A percentile compares a stretch with the other conserved stretches of the same genome.
Evolutionary conservation across 495 filamentous ascomycete species (phyloP).

Genomic region (Xeromyces bisporus): DNA sequence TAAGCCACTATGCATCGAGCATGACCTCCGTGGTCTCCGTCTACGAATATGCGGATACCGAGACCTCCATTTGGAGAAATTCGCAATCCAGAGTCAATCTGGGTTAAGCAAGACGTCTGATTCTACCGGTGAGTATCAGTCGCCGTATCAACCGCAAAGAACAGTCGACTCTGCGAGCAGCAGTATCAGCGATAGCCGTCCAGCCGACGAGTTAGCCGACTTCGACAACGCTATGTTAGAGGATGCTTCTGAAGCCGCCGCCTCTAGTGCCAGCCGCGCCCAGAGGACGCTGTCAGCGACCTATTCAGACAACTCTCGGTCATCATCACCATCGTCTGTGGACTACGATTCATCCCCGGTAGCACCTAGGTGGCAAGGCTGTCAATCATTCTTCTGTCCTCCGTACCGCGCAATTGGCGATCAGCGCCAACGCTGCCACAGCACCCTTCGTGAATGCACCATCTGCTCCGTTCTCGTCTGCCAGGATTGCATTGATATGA

Average conservation of each 20-base stretch:
- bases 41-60: conserved; percentile 41
- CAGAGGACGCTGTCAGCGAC: conserved; percentile 21
- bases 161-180: conserved; percentile 21
- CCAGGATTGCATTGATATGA: conserved; percentile 29
- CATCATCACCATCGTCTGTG: conserved; percentile 22
- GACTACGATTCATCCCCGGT: conserved; percentile 25
- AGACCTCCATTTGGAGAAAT: conserved; percentile 37
- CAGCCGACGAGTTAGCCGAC: conserved; percentile 12
- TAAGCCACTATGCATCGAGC: conserved; percentile 41
- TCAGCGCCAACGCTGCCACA: conserved; percentile 31
- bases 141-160: conserved; percentile 18
- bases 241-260: conserved; percentile 4
- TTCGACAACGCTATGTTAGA: conserved; percentile 8
- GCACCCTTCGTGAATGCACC: conserved; percentile 34
- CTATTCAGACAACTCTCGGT: conserved; percentile 25
- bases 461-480: conserved; percentile 40
- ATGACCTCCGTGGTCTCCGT: conserved; percentile 43
- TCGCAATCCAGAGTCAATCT: conserved; percentile 19
- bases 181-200: conserved; percentile 24
- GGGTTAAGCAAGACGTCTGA: conserved; percentile 3
- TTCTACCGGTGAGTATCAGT: conserved; percentile 3
- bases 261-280: conserved; percentile 1
- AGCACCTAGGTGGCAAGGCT: conserved; percentile 34
- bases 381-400: conserved; percentile 41
- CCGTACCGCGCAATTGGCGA: conserved; percentile 33